A percentile compares a stretch with the other conserved stretches of the same genome.
Evolutionary conservation across 148 eudicot genomes (phyloP).

Genomic region (Fagopyrum homotropicum): DNA sequence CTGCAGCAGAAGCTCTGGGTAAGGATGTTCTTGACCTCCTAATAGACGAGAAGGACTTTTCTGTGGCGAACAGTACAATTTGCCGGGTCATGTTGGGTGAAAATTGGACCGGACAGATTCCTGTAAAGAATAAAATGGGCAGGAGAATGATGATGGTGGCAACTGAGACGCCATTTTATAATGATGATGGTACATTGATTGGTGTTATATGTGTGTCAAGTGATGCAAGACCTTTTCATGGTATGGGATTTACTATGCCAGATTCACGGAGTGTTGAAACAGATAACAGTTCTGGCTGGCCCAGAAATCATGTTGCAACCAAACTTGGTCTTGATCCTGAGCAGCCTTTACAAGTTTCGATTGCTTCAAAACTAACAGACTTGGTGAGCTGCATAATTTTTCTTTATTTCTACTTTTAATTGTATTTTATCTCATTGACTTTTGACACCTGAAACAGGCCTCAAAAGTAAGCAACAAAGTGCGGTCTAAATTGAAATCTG

Average conservation of each 20-base stretch:
- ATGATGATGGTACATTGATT: slow-evolving; percentile 64
- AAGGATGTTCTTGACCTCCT: slow-evolving; percentile 42
- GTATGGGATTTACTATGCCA: slow-evolving; percentile 21
- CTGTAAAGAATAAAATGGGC: slow-evolving; percentile 59
- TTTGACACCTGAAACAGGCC: slow-evolving; percentile 49
- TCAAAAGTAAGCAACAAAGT: slow-evolving; percentile 91
- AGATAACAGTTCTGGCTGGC: slow-evolving; percentile 29
- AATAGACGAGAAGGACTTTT: slow-evolving; percentile 37
- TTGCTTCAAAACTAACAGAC: slow-evolving; percentile 78
- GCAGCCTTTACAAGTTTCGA: slow-evolving; percentile 80
- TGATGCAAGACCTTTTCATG: slow-evolving; percentile 51
- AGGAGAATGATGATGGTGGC: slow-evolving; percentile 38
- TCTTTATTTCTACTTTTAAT: slow-evolving; percentile 10
- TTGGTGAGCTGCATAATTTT: slow-evolving; percentile 48
- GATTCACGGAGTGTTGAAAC: slow-evolving; percentile 28
- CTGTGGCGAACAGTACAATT: slow-evolving; percentile 41
- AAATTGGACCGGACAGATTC: slow-evolving; percentile 85
- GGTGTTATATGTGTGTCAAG: slow-evolving; percentile 70
- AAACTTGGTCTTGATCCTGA: slow-evolving; percentile 91
- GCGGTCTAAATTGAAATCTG: slow-evolving; percentile 67
- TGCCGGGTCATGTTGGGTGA: slow-evolving; percentile 49
- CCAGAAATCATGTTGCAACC: slow-evolving; percentile 40
- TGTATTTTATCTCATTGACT: slow-evolving; percentile 13
- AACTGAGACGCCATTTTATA: slow-evolving; percentile 75
- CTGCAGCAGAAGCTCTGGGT: slow-evolving; percentile 79